A percentile compares a stretch with the other conserved stretches of the same genome.
Conservation (phyloP, 2,329 filamentous ascomycete species). For the Trichoderma aggressivum region DNA sequence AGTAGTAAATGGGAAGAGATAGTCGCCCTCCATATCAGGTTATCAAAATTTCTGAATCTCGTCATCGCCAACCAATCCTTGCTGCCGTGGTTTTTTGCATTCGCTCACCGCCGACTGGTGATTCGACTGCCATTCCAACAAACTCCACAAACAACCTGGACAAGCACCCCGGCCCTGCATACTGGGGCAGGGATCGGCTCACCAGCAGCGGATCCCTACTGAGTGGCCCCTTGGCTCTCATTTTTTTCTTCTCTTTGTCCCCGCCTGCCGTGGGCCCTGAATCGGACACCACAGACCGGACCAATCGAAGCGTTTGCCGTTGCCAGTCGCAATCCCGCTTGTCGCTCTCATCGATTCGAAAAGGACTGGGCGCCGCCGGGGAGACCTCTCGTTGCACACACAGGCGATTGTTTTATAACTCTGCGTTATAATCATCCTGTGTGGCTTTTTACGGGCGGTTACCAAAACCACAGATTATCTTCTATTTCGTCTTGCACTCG, state of each 20-base stretch:
- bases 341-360: conserved; percentile 12
- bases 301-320: conserved; percentile 12
- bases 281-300: conserved; percentile 12
- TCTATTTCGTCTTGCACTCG: background rate
- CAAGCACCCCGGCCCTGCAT: background rate
- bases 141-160: conserved; percentile 3
- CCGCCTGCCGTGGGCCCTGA: conserved; percentile 16
- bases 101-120: conserved; percentile 17
- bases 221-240: background rate
- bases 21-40: background rate
- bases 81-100: background rate
- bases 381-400: background rate
- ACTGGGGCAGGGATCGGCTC: conserved; percentile 6
- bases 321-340: conserved; percentile 19
- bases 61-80: conserved; percentile 11
- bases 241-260: conserved; percentile 8
- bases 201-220: conserved; percentile 10
- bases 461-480: conserved; percentile 15
- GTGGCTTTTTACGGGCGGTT: background rate
- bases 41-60: conserved; percentile 12
- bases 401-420: conserved; percentile 8
- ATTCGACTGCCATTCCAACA: background rate
- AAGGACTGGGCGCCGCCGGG: background rate
- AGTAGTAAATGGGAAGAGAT: background rate
- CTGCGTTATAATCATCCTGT: conserved; percentile 1